A percentile compares a stretch with the other conserved stretches of the same genome.
Conservation (phyloP, 768 basidiomycete genomes). For the Leucosporidium creatinivorum region DNA sequence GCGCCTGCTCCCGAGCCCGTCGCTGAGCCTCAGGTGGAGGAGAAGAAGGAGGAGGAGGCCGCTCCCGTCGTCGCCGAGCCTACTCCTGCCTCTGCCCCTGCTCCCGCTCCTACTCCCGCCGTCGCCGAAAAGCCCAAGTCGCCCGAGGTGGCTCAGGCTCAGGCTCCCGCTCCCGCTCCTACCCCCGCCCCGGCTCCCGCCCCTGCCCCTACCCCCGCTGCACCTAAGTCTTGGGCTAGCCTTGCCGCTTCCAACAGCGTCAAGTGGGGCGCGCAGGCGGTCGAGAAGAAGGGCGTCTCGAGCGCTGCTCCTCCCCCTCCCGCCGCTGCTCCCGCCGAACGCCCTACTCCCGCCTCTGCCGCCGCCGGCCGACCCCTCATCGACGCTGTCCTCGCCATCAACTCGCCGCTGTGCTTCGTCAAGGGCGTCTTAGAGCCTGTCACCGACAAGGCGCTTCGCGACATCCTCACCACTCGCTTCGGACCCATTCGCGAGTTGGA, state of each 20-base stretch:
- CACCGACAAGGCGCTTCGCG: conserved; percentile 49
- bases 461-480: conserved; percentile 56
- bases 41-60: not conserved
- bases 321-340: conserved; percentile 23
- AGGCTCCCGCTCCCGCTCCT: conserved; percentile 39
- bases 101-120: conserved; percentile 12
- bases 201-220: conserved; percentile 43
- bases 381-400: conserved; percentile 44
- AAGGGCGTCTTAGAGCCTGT: conserved; percentile 75
- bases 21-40: not conserved
- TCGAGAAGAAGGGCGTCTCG: conserved; percentile 66
- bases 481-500: conserved; percentile 80
- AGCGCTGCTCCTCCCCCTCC: conserved; percentile 47
- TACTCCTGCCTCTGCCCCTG: not conserved
- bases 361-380: not conserved
- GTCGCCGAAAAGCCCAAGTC: conserved; percentile 23
- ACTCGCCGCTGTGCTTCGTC: conserved; percentile 79
- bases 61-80: not conserved
- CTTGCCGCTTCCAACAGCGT: conserved; percentile 73
- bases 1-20: not conserved
- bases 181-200: conserved; percentile 38
- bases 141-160: conserved; percentile 27
- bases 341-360: not conserved
- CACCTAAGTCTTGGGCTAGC: conserved; percentile 82
- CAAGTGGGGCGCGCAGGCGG: conserved; percentile 79